Base-by-base conservation (phyloP, 495 filamentous ascomycete genomes). In the Penicillium arizonense region DNA sequence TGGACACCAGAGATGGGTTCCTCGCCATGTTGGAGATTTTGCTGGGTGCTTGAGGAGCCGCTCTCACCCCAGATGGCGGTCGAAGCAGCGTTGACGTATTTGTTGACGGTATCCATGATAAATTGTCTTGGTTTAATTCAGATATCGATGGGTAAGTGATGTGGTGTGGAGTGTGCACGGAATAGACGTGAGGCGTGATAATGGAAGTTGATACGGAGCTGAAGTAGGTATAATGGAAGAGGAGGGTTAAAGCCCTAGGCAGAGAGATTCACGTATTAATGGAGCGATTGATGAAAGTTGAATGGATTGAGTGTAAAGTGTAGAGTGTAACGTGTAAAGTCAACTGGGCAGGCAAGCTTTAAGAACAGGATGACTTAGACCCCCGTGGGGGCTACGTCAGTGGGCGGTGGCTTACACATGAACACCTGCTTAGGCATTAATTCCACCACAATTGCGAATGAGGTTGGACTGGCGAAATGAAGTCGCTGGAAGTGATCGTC, bases 1-100 rank as follows among this genome's bases (percentile, higher is more conserved):
- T 74, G 67, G 12, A 75, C 54, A 12, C 75, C 72, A n/a, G 75
- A 64, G 11, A 75, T 50, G 10, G 75, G 75, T 40, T 77, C 73
- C 20, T 73, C 68, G 40, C 68, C 60, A n/a, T 67, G 61, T 35
- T 59, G 30, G 14, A 43, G 39, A 11, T 39, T 32, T 30, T 61
- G 54, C 16, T 53, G 50, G 30, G 50, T 18, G 2, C 50, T 43
- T 8, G 49, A 21, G 20, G 30, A 10, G 12, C 58, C 44, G 12
- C 50, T 21, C n/a, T 73, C 68, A 33, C 64, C 64, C 68, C 68
- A 72, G 32, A 76, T 50, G 28, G 61, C 64, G 24, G 62, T 65
- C 8, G 70, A 69, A 13, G 70, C 74, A 8, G 62, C 63, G 14
- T 64, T 61, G 39, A 73, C 57, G 26, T 65, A 63, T 40, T 68